Evolutionary conservation across 2,329 filamentous ascomycete genomes (phyloP), one percentile per base, ranked within the genome.

Genomic region (Diaporthe sp.): DNA sequence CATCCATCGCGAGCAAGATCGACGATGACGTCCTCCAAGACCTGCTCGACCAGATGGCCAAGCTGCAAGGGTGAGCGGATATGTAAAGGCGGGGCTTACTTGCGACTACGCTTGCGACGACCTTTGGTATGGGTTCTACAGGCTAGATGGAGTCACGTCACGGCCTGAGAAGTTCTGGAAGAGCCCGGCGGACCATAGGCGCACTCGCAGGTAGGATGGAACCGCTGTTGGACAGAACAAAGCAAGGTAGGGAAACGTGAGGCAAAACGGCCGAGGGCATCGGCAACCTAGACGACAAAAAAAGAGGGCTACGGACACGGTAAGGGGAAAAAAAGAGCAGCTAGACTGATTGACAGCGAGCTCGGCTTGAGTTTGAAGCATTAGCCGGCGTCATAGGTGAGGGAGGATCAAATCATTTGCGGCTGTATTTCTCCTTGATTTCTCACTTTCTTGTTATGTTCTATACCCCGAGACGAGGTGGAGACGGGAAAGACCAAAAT

Each of bases 41-140:
- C 76, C 87, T 98, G 73, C 89, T 99, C 73, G 93, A 98, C 81
- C 95, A 99, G 86, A 93, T 98, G 84, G 94, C 92, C 79, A 97
- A 97, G 87, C 86, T 97, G 63, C 87, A 89, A 79, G 84, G 82
- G 61, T 75, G 51, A 37, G 32, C 37, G 19, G 42, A 5, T 8
- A 15, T 15, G 6, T 8, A 22, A 4, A 22, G 10, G 3, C 6
- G 27, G 27, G 7, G 13, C 22, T 9, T 4, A n/a, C 19, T 4
- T 39, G 69, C 27, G 55, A 35, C 30, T 10, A 12, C 37, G 44
- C n/a, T 25, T 53, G 56, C 44, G 69, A 53, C 32, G n/a, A 30
- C 12, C 4, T 19, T 5, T 53, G n/a, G 17, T 10, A 35, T 22
- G 13, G 7, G 17, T 7, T 17, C 13, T 13, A 22, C 4, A 25